A percentile compares a stretch with the other conserved stretches of the same genome.
These are phyloP conservation scores for Chalciporus pseudorubinellus DNA, from an alignment of 768 basidiomycete species.

Conservation along the genomic window DNA sequence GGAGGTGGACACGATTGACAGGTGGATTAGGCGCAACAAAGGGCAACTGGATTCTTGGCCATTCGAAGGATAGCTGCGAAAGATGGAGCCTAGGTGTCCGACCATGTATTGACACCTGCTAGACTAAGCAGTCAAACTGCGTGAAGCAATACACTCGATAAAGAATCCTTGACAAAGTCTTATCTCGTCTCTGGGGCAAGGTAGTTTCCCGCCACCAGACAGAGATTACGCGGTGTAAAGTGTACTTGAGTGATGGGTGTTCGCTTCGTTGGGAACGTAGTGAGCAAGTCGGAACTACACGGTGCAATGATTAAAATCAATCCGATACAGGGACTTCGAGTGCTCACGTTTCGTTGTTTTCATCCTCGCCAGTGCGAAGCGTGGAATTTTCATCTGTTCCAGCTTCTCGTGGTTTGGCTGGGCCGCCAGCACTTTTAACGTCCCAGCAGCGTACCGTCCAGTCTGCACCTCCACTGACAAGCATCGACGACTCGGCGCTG, in stretches of 20 bases:
- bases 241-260: constrained; percentile 92
- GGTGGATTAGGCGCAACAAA: constrained; percentile 3
- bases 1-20: constrained; percentile 7
- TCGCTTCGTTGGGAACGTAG: constrained; percentile 93
- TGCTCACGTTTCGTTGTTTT: constrained; percentile 70
- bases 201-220: constrained; percentile 80
- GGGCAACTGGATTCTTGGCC: background rate
- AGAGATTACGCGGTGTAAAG: constrained; percentile 93
- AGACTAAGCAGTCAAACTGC: background rate
- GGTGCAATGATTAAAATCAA: constrained; percentile 1
- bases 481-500: constrained; percentile 84
- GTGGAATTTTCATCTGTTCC: constrained; percentile 38
- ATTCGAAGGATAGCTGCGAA: background rate
- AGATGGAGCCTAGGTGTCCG: background rate
- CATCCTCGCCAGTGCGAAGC: constrained; percentile 43
- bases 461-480: constrained; percentile 90
- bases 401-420: constrained; percentile 56
- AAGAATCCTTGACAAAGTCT: background rate
- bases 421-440: constrained; percentile 76
- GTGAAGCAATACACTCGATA: background rate
- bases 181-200: constrained; percentile 57
- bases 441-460: constrained; percentile 99
- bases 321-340: background rate
- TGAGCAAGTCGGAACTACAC: constrained; percentile 74
- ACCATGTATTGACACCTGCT: background rate